phyloP scores from a whole-genome alignment of 2,329 filamentous ascomycete species.

The Sclerotinia sclerotiorum region DNA sequence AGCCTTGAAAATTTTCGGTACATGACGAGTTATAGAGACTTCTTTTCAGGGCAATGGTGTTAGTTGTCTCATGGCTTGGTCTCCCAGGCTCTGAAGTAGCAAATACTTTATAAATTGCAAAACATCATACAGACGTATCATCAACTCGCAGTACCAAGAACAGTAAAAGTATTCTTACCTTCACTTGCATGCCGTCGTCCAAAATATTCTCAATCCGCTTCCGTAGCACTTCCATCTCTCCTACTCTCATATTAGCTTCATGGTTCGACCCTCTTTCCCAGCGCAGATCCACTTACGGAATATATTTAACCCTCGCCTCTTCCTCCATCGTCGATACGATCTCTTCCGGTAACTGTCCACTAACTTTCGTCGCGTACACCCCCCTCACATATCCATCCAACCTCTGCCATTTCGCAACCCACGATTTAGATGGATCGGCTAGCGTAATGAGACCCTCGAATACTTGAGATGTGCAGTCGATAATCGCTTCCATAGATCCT shows the following conservation, averaged over 20 bases:
- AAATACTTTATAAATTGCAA: slow-evolving; percentile 92
- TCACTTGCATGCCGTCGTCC: background rate
- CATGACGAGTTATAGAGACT: slow-evolving; percentile 29
- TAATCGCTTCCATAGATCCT: slow-evolving; percentile 75
- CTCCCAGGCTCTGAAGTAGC: slow-evolving; percentile 97
- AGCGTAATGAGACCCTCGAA: slow-evolving; percentile 91
- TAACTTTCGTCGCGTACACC: slow-evolving; percentile 93
- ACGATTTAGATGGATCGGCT: slow-evolving; percentile 77
- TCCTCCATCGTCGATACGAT: slow-evolving; percentile 60
- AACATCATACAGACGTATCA: slow-evolving; percentile 68
- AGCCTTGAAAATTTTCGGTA: background rate
- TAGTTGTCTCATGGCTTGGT: slow-evolving; percentile 94
- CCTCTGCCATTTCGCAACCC: slow-evolving; percentile 97
- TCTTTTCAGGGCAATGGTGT: slow-evolving; percentile 81
- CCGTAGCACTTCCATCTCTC: slow-evolving; percentile 54
- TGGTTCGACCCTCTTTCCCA: no score
- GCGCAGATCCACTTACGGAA: slow-evolving; percentile 53
- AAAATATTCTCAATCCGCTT: slow-evolving; percentile 33
- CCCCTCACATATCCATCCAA: slow-evolving; percentile 85
- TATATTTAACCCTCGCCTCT: slow-evolving; percentile 63
- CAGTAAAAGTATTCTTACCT: background rate
- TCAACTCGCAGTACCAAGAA: background rate
- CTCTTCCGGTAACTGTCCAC: slow-evolving; percentile 72
- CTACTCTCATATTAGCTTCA: slow-evolving; percentile 41
- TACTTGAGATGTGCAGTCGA: slow-evolving; percentile 92